phyloP scores from a whole-genome alignment of 148 eudicot genomes.

The Rhododendron ovatum region DNA sequence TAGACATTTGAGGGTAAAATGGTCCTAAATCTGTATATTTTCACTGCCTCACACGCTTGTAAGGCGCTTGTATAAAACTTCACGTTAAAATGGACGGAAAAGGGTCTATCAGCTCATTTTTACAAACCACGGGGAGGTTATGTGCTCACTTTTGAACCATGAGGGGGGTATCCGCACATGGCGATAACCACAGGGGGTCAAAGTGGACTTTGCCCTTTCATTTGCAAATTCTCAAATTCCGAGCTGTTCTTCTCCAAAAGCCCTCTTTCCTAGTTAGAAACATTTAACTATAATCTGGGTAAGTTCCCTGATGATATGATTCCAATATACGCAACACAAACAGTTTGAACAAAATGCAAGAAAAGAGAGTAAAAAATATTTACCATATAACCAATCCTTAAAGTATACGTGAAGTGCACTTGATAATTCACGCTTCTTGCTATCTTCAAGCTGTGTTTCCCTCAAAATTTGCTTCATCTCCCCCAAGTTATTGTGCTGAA shows the following conservation, averaged over 20 bases:
- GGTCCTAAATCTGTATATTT: too few relatives aligned
- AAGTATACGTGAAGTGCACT: constrained; percentile 77
- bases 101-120: too few relatives aligned
- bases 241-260: neutral
- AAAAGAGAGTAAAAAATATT: constrained; percentile 3
- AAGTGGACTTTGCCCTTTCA: too few relatives aligned
- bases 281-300: neutral
- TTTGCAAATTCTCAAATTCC: neutral
- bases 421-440: constrained; percentile 75
- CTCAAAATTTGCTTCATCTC: constrained; percentile 82
- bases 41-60: too few relatives aligned
- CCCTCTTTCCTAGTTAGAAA: neutral
- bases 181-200: too few relatives aligned
- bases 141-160: too few relatives aligned
- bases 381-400: constrained; percentile 95
- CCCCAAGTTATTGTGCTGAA: constrained; percentile 59
- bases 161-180: too few relatives aligned
- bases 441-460: constrained; percentile 81
- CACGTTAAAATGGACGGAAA: too few relatives aligned
- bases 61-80: too few relatives aligned
- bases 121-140: too few relatives aligned
- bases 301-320: neutral
- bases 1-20: too few relatives aligned
- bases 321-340: neutral
- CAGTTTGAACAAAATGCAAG: neutral